phyloP scores from a whole-genome alignment of 805 yeast genomes.

The Ogataea polymorpha region DNA sequence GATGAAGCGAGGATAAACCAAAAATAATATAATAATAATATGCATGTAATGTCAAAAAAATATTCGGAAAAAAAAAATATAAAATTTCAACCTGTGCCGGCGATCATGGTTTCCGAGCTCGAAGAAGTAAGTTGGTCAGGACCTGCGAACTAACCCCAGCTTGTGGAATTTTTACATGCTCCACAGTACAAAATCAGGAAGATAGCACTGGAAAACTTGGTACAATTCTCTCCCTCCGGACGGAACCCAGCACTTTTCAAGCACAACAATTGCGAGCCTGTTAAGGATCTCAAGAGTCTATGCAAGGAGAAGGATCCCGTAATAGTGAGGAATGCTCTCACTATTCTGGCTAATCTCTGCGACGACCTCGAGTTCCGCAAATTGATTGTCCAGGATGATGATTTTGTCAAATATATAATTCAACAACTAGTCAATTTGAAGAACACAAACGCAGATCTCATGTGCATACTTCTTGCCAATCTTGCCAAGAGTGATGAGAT shows the following conservation, averaged over 20 bases:
- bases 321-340: conserved; percentile 63
- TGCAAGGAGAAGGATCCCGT: conserved; percentile 52
- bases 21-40: neutral
- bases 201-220: conserved; percentile 80
- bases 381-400: conserved; percentile 60
- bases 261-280: conserved; percentile 65
- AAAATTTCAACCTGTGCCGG: neutral
- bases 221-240: conserved; percentile 75
- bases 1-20: conserved; percentile 14
- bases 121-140: conserved; percentile 40
- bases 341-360: conserved; percentile 80
- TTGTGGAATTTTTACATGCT: conserved; percentile 79
- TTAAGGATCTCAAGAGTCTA: conserved; percentile 65
- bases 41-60: neutral
- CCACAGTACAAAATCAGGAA: conserved; percentile 76
- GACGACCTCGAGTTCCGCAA: conserved; percentile 64
- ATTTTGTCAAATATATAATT: conserved; percentile 48
- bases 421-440: conserved; percentile 49
- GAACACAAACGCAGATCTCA: conserved; percentile 72
- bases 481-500: conserved; percentile 75
- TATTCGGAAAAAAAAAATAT: neutral
- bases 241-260: conserved; percentile 55
- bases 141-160: conserved; percentile 27
- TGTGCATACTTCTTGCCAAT: conserved; percentile 81
- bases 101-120: conserved; percentile 46